Percentiles rank a stretch among this genome's conserved stretches.
Evolutionary conservation across 2,329 filamentous ascomycete species (phyloP).

Genomic region (Gnomoniopsis smithogilvyi): DNA sequence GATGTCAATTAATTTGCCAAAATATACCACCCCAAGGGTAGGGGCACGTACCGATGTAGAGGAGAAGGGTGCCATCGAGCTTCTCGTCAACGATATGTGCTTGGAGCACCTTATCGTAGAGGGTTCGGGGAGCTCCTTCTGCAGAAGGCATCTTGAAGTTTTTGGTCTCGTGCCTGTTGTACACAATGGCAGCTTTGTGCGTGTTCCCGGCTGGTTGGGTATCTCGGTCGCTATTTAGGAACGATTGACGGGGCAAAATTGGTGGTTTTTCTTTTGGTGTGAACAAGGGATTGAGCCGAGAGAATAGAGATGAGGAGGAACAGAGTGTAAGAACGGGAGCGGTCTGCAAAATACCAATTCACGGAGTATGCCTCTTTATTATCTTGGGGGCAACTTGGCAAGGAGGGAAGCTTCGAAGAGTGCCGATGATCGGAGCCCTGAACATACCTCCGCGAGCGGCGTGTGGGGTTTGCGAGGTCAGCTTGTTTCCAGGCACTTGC

Average conservation of each 20-base stretch:
- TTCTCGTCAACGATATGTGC: slow-evolving; percentile 95
- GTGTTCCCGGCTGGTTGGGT: background rate
- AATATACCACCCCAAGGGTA: background rate
- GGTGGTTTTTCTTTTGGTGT: background rate
- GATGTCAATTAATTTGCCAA: background rate
- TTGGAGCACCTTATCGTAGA: slow-evolving; percentile 97
- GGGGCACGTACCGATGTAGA: slow-evolving; percentile 77
- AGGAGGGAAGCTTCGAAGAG: background rate
- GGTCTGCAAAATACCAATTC: background rate
- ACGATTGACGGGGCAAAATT: background rate
- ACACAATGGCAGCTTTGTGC: background rate
- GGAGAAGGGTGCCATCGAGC: slow-evolving; percentile 84
- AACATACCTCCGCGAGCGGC: background rate
- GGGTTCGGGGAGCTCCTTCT: slow-evolving; percentile 70
- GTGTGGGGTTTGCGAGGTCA: background rate
- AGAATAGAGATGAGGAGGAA: background rate
- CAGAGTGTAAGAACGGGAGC: background rate
- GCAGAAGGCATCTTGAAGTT: slow-evolving; percentile 69
- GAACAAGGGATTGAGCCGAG: background rate
- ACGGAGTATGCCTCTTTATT: background rate
- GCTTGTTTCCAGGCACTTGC: background rate
- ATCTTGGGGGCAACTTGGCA: background rate
- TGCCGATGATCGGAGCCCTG: background rate
- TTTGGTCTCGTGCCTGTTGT: slow-evolving; percentile 2
- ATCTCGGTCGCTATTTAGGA: background rate